These are phyloP conservation scores for Ramularia collo-cygni DNA, from an alignment of 2,329 filamentous ascomycete species.

Conservation along the genomic window DNA sequence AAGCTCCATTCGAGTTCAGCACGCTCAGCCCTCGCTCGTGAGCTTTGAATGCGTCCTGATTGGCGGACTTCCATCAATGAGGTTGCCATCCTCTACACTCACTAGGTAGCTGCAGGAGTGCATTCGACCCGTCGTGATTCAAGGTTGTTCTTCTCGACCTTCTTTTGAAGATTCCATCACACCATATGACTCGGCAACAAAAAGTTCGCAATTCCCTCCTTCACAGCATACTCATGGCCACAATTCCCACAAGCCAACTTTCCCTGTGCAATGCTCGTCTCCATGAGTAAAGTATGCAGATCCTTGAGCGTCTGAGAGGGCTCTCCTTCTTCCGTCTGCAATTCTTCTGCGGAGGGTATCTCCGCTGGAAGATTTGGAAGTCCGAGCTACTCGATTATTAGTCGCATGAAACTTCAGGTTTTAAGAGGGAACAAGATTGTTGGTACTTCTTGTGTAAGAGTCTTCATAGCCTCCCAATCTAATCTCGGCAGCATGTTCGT, in stretches of 20 bases:
- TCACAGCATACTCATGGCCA: slow-evolving; percentile 87
- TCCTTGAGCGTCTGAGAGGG: slow-evolving; percentile 64
- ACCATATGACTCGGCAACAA: slow-evolving; percentile 88
- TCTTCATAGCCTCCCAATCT: slow-evolving; percentile 77
- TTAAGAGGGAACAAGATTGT: neutral
- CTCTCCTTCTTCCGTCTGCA: slow-evolving; percentile 51
- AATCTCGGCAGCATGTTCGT: slow-evolving; percentile 78
- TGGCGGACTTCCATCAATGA: no score
- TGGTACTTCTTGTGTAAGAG: slow-evolving; percentile 66
- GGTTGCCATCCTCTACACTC: no score
- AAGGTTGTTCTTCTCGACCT: no score
- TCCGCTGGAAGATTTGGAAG: slow-evolving; percentile 61
- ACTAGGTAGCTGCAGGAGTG: no score
- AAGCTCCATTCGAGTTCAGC: no score
- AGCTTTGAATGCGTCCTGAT: no score
- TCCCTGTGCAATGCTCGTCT: slow-evolving; percentile 84
- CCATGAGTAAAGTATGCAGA: slow-evolving; percentile 72
- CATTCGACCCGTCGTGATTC: no score
- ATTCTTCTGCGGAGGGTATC: slow-evolving; percentile 29
- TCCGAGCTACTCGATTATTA: slow-evolving; percentile 54
- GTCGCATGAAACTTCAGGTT: neutral
- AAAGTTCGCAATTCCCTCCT: slow-evolving; percentile 96
- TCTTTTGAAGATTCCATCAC: slow-evolving; percentile 30
- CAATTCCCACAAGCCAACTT: slow-evolving; percentile 87
- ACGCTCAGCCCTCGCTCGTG: no score